phyloP scores from a whole-genome alignment of 768 basidiomycete genomes.

The Calocybe cyanea region DNA sequence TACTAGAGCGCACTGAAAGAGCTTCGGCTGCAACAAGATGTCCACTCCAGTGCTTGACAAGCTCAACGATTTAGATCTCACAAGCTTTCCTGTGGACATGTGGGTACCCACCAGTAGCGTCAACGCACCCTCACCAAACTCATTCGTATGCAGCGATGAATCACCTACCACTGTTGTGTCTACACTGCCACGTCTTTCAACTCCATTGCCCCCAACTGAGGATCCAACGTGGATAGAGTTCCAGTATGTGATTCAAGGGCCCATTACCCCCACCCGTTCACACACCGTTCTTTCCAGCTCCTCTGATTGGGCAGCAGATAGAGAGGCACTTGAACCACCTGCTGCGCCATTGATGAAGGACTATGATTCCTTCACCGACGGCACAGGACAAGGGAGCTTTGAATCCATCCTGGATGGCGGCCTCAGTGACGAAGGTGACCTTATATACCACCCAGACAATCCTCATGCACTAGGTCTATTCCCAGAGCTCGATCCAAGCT shows the following conservation, averaged over 20 bases:
- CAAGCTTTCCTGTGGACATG: constrained; percentile 5
- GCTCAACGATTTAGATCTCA: background rate
- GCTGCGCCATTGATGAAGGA: constrained; percentile 52
- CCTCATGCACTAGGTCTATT: constrained; percentile 26
- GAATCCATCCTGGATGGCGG: constrained; percentile 37
- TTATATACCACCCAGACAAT: constrained; percentile 27
- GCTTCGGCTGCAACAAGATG: background rate
- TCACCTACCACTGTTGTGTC: constrained; percentile 3
- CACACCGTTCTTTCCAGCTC: constrained; percentile 7
- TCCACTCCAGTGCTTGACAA: background rate
- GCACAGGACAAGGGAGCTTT: constrained; percentile 50
- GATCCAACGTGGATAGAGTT: constrained; percentile 11
- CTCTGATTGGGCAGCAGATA: constrained; percentile 5
- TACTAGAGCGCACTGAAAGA: background rate
- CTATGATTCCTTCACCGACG: constrained; percentile 58
- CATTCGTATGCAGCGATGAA: background rate
- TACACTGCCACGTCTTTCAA: constrained; percentile 9
- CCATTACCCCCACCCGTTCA: constrained; percentile 3
- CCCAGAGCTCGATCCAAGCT: constrained; percentile 21
- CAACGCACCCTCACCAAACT: background rate
- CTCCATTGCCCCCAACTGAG: constrained; percentile 8
- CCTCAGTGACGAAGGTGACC: constrained; percentile 31
- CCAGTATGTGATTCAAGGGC: constrained; percentile 13
- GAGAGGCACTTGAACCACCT: constrained; percentile 25
- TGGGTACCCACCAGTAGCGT: background rate